Conservation (phyloP, 2,329 filamentous ascomycete genomes). For the Botryotinia convoluta region DNA sequence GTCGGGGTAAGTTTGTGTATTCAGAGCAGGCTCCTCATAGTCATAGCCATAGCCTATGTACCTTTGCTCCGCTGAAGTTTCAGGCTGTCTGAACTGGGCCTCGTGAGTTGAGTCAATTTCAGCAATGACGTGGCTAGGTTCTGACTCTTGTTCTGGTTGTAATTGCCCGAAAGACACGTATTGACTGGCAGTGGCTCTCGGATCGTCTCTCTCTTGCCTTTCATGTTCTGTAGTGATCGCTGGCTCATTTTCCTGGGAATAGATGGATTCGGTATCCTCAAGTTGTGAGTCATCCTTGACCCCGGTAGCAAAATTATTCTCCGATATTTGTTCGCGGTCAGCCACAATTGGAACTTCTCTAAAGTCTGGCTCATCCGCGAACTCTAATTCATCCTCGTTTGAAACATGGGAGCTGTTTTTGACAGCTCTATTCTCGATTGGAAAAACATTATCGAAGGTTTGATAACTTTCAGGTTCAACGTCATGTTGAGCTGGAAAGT, state of each 20-base stretch:
- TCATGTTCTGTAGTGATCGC: background rate
- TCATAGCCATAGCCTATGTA: background rate
- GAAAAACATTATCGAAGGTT: background rate
- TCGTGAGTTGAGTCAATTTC: background rate
- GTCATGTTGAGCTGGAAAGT: background rate
- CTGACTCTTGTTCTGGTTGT: background rate
- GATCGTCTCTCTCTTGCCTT: background rate
- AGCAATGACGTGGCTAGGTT: background rate
- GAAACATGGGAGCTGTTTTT: background rate
- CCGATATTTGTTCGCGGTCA: background rate
- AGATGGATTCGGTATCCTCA: background rate
- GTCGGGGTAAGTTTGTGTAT: background rate
- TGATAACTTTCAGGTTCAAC: background rate
- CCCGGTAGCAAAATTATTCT: too few species aligned
- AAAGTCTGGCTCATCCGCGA: rapidly evolving
- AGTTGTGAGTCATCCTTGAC: background rate
- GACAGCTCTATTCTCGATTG: background rate
- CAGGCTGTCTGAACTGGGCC: background rate
- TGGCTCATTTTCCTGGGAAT: background rate
- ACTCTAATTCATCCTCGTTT: background rate
- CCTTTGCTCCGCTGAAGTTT: background rate
- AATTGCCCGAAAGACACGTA: background rate
- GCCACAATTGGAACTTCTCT: background rate
- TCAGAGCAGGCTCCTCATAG: background rate
- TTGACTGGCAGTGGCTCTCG: background rate